phyloP scores from a whole-genome alignment of 148 eudicot species.

The Rhododendron kiyosumense region DNA sequence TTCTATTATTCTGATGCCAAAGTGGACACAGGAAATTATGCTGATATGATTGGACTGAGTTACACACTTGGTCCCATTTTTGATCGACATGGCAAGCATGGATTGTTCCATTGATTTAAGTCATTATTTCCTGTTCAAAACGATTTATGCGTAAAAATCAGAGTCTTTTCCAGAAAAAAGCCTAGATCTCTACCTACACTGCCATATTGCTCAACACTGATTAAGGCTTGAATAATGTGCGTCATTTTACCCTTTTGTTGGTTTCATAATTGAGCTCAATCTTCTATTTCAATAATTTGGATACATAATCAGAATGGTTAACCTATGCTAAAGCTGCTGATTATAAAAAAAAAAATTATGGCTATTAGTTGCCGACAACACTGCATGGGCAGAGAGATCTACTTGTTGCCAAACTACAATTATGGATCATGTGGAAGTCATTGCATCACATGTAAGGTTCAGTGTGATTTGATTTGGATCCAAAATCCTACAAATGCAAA shows the following conservation, averaged over 20 bases:
- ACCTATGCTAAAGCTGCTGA: too few species aligned
- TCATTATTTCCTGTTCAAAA: neutral
- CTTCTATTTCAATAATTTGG: neutral
- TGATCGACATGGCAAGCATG: neutral
- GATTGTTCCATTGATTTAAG: neutral
- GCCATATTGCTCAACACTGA: neutral
- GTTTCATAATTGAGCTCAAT: neutral
- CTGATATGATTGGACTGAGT: neutral
- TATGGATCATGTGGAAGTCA: neutral
- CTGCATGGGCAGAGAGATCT: too few species aligned
- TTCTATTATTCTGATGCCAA: neutral
- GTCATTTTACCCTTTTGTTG: neutral
- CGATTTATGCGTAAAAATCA: neutral
- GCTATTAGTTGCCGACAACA: too few species aligned
- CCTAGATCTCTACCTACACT: neutral
- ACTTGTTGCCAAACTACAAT: too few species aligned
- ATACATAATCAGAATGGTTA: neutral
- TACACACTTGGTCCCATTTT: neutral
- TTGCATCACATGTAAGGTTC: neutral
- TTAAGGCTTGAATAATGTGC: neutral
- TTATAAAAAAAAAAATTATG: too few species aligned
- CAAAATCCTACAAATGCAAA: neutral
- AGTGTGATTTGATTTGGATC: neutral
- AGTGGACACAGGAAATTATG: neutral
- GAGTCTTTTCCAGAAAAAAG: too few species aligned